Conservation (phyloP, 768 basidiomycete genomes). For the Amanita rubescens region DNA sequence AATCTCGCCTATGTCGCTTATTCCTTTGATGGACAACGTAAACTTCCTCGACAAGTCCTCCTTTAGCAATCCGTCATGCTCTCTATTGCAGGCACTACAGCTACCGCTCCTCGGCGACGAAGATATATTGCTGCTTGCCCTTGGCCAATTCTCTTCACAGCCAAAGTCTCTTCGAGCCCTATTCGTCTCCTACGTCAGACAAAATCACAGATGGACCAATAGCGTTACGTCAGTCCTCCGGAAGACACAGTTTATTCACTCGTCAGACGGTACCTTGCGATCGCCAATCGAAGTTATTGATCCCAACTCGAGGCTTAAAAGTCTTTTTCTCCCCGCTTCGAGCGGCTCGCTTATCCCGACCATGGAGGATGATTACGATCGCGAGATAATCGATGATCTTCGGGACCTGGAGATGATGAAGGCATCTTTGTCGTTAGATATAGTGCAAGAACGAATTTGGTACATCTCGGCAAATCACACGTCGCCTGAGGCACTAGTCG, state of each 20-base stretch:
- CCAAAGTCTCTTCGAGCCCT: slow-evolving; percentile 17
- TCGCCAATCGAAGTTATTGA: slow-evolving; percentile 19
- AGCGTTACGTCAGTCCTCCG: slow-evolving; percentile 18
- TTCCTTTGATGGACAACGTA: slow-evolving; percentile 18
- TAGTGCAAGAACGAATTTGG: slow-evolving; percentile 29
- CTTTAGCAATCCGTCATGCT: slow-evolving; percentile 16
- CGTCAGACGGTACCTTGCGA: slow-evolving; percentile 12
- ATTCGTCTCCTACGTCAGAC: slow-evolving; percentile 21
- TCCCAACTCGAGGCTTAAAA: slow-evolving; percentile 13
- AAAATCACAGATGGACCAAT: slow-evolving; percentile 13
- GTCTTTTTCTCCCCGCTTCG: slow-evolving; percentile 5
- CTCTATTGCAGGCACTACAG: slow-evolving; percentile 18
- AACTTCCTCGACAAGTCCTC: slow-evolving; percentile 23
- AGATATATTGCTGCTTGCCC: slow-evolving; percentile 20
- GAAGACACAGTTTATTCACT: slow-evolving; percentile 20
- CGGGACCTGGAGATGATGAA: slow-evolving; percentile 22
- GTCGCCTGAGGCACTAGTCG: slow-evolving; percentile 3
- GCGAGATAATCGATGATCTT: slow-evolving; percentile 10
- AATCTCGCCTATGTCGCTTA: slow-evolving; percentile 10
- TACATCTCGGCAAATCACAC: slow-evolving; percentile 19
- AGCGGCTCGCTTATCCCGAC: neutral
- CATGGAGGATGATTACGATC: neutral
- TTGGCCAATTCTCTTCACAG: slow-evolving; percentile 24
- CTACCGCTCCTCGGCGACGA: slow-evolving; percentile 13
- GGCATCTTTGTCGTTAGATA: slow-evolving; percentile 19